Base-by-base conservation (phyloP, 768 basidiomycete species). In the Leccinum uliginosum region DNA sequence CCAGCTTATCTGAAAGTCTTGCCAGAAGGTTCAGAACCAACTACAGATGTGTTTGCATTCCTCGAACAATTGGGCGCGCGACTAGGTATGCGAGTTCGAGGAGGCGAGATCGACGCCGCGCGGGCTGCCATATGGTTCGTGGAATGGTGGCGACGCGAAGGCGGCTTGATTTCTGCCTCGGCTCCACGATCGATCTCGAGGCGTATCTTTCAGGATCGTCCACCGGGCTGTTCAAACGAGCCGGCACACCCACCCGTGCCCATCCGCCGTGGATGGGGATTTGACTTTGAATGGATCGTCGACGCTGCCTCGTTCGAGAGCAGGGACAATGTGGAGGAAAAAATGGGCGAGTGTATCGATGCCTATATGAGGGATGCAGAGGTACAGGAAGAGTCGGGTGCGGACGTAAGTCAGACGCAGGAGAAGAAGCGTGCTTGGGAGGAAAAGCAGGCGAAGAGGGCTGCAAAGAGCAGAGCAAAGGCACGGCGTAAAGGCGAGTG, bases 51-150 rank as follows among this genome's bases (percentile, higher is more conserved):
- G 40, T 65, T 80, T 24, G 75, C 76, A 19, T 91, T 98, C 69
- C 76, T 97, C 32, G 78, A 80, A 19, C 74, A 79, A 19, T 77
- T 99, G 30, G 91, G 86, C 0, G 68, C 68, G 40, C 81, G 94
- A 15, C 83, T 96, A 68, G 85, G 89, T n/a, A 91, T 95, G 80
- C 75, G 96, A 19, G 76, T 80, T 60, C 82, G 85, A 59, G 93
- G 94, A 6, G 92, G 88, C 14, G 78, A 83, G 46, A 76, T 78
- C 50, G 89, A 98, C 73, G 67, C 79, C 4, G 70, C 80, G 4
- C 82, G 91, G 23, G 91, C 93, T 9, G 87, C 88, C 4, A 76
- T 78, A 21, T 92, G 87, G 78, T 87, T 98, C 65, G 81, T 98
- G 43, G 78, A 83, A 46, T 92, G 92, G 82, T 99, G 94, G 86